Conservation (phyloP, 2,329 filamentous ascomycete genomes). For the Colletotrichum brevisporum region DNA sequence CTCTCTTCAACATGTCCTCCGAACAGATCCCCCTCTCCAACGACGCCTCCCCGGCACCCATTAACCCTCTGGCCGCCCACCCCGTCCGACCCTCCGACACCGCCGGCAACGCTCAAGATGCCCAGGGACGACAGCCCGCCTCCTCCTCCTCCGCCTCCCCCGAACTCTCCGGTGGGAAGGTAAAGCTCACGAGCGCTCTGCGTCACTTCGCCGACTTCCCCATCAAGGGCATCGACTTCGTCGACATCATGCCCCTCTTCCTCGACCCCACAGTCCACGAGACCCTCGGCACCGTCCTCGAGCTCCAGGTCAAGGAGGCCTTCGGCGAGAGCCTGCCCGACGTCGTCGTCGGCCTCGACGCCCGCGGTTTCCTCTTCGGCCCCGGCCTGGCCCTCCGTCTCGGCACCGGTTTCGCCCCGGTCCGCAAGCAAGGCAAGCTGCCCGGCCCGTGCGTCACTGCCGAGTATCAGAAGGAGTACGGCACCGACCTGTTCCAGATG, state of each 20-base stretch:
- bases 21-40: constrained; percentile 39
- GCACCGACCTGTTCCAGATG: constrained; percentile 95
- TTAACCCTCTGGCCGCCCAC: constrained; percentile 51
- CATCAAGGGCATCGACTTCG: constrained; percentile 91
- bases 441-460: constrained; percentile 90
- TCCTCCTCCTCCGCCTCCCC: constrained; percentile 72
- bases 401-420: constrained; percentile 89
- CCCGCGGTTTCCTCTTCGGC: constrained; percentile 95
- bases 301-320: constrained; percentile 81
- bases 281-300: constrained; percentile 85
- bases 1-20: constrained; percentile 52
- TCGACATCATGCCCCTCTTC: constrained; percentile 98
- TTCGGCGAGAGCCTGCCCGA: constrained; percentile 79
- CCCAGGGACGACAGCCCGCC: constrained; percentile 75
- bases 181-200: constrained; percentile 79
- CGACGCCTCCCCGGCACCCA: constrained; percentile 43
- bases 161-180: constrained; percentile 78
- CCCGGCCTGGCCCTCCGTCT: constrained; percentile 88
- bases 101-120: constrained; percentile 62
- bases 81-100: constrained; percentile 41
- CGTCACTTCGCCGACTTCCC: constrained; percentile 95
- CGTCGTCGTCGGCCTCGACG: constrained; percentile 93
- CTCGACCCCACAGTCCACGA: constrained; percentile 81
- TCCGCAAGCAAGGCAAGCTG: constrained; percentile 96
- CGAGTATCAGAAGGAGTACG: constrained; percentile 95